These are phyloP conservation scores for Russula olivacea DNA, from an alignment of 768 basidiomycete genomes.

Conservation along the genomic window DNA sequence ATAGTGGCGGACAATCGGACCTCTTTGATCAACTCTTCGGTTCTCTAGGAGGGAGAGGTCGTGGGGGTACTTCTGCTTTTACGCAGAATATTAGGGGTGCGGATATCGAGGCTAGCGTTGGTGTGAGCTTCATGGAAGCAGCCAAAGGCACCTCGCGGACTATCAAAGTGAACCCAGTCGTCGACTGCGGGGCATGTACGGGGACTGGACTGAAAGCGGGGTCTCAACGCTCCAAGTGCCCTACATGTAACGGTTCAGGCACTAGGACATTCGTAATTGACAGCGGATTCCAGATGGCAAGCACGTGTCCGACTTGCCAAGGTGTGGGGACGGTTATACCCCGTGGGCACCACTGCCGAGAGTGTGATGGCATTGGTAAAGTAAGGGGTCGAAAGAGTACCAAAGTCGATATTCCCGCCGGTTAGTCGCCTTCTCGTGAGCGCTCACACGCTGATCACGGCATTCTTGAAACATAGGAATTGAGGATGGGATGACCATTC, in stretches of 20 bases:
- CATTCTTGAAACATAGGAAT: slow-evolving; percentile 49
- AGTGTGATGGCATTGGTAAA: slow-evolving; percentile 84
- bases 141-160: slow-evolving; percentile 80
- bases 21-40: slow-evolving; percentile 87
- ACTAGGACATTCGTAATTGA: slow-evolving; percentile 85
- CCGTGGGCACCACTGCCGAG: slow-evolving; percentile 66
- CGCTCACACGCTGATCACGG: slow-evolving; percentile 1
- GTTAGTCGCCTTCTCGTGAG: slow-evolving; percentile 40
- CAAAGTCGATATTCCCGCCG: slow-evolving; percentile 79
- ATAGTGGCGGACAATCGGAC: slow-evolving; percentile 46
- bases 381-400: slow-evolving; percentile 74
- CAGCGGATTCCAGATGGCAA: slow-evolving; percentile 95
- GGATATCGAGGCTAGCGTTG: slow-evolving; percentile 74
- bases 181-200: slow-evolving; percentile 77
- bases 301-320: slow-evolving; percentile 76
- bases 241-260: slow-evolving; percentile 79
- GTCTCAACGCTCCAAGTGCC: slow-evolving; percentile 73
- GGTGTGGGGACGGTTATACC: slow-evolving; percentile 81
- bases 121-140: slow-evolving; percentile 87
- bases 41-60: slow-evolving; percentile 45
- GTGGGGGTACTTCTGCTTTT: slow-evolving; percentile 41
- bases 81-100: slow-evolving; percentile 52
- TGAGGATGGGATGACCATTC: slow-evolving; percentile 91
- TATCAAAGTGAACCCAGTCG: slow-evolving; percentile 72
- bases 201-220: slow-evolving; percentile 86